Evolutionary conservation across 106 monocot species (phyloP), one percentile per base, ranked within the genome.

Genomic region (Iris macrosiphon): DNA sequence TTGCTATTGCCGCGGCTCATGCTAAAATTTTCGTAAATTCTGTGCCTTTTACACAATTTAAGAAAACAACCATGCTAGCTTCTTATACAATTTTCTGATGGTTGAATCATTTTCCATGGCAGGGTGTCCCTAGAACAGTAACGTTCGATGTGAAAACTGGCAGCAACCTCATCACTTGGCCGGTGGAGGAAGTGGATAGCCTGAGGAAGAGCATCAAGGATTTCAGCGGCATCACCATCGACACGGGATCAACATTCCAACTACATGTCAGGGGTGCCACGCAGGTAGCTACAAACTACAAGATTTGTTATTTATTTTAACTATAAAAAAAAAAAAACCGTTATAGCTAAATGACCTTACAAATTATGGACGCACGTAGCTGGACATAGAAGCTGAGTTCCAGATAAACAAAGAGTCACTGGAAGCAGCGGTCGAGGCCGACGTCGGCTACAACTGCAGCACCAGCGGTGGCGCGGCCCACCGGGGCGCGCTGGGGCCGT

Each of bases 361-460:
- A n/a, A n/a, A n/a, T n/a, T n/a, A n/a, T n/a, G n/a, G n/a, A n/a
- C n/a, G n/a, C n/a, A n/a, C 31, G n/a, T 17, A 52, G 52, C 13
- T 52, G 52, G 52, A 52, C 52, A 52, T 87, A 35, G 64, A 74
- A 17, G 87, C 65, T 0, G 82, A 82, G 64, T 87, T 87, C 21
- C 45, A 60, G 67, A 27, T 87, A 3, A 46, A 67, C 10, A 17
- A 43, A 6, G 40, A 37, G 21, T 67, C 71, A 24, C 7, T 78
- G 4, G 61, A 35, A 0, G 54, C 32, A 2, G 17, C 55, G 8
- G 12, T 63, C n/a, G 87, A 78, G 55, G 63, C 67, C 3, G 82
- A 87, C 19, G 68, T 71, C 4, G 74, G 52, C n/a, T 87, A 87
- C 67, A 81, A 77, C 44, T 87, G 87, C 71, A 78, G 82, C 61